Conservation (phyloP, 176 grass and related monocot species). For the Oryza australiensis region DNA sequence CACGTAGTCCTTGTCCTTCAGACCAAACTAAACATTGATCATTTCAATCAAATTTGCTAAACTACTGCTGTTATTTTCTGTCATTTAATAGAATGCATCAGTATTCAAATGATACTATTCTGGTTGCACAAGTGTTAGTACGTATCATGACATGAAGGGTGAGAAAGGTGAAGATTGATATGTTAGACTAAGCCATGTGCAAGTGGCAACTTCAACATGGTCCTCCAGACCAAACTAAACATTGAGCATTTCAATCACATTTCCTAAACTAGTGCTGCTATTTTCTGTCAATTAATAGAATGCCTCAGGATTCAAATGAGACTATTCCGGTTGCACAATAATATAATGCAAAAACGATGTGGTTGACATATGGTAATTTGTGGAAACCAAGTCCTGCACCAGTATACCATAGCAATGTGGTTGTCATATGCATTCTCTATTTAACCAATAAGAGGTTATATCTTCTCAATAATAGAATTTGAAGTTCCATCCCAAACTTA, state of each 20-base stretch:
- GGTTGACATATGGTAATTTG: too few species aligned
- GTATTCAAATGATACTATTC: not conserved
- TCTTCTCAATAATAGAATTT: not conserved
- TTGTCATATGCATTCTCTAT: constrained; percentile 14
- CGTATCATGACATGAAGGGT: not conserved
- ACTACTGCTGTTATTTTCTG: not conserved
- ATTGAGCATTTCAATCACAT: constrained; percentile 6
- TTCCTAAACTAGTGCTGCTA: not conserved
- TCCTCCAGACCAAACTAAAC: not conserved
- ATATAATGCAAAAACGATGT: constrained; percentile 4
- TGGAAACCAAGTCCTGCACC: not conserved
- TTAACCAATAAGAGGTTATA: not conserved
- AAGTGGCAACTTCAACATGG: not conserved
- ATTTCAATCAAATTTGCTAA: not conserved
- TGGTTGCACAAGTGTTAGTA: not conserved
- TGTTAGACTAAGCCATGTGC: not conserved
- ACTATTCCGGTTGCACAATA: not conserved
- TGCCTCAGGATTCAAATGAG: not conserved
- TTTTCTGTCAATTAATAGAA: constrained; percentile 8
- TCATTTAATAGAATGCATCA: constrained; percentile 9
- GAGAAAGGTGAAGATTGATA: not conserved
- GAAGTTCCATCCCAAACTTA: constrained; percentile 21
- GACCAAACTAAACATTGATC: constrained; percentile 1
- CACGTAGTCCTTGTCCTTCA: not conserved
- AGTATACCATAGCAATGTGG: constrained; percentile 26